Base-by-base conservation (phyloP, 2,329 filamentous ascomycete genomes). In the Daldinia sp. region DNA sequence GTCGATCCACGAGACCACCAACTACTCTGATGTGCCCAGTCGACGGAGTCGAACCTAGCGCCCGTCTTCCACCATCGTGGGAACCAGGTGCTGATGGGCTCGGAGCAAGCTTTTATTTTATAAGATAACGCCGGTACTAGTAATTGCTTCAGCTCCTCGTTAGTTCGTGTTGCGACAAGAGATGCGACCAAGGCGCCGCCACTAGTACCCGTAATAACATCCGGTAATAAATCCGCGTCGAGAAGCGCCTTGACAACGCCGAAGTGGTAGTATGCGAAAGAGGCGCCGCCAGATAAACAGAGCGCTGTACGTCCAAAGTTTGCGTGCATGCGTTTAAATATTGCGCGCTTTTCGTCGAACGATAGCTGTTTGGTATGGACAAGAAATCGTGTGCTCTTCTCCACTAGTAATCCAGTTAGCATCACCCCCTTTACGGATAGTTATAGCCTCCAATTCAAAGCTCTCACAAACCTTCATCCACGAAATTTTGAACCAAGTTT, bases 251-350 rank as follows among this genome's bases (percentile, higher is more conserved):
- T 94, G 50, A 95, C 87, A 8, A 99, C 92, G 9, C 95, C 95
- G 67, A 97, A 93, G 76, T 99, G 95, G 75, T 98, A 98, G 76
- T 97, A 98, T 4, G 95, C 93, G 77, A 99, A 97, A 0, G 91
- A 92, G 3, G 94, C 95, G 0, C 95, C 95, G 1, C 95, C 95
- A 3, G 93, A 97, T 1, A 99, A 81, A 74, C 94, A 99, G 2
- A 99, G 82, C 0, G 95, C 95, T 5, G 94, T 97, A 27, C 94
- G 89, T 27, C 95, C 95, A 71, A 91, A 97, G 75, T 98, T 98
- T 58, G 92, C 92, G 63, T 93, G 88, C 37, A 97, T 82, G 64
- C 96, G 90, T 76, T 94, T 96, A 81, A 97, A 97, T 45, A 97
- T 82, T 4, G 82, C 81, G 48, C 91, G 85, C 79, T 97, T 98